Base-by-base conservation (phyloP, 805 yeast species). In the Candida nitratophila region DNA sequence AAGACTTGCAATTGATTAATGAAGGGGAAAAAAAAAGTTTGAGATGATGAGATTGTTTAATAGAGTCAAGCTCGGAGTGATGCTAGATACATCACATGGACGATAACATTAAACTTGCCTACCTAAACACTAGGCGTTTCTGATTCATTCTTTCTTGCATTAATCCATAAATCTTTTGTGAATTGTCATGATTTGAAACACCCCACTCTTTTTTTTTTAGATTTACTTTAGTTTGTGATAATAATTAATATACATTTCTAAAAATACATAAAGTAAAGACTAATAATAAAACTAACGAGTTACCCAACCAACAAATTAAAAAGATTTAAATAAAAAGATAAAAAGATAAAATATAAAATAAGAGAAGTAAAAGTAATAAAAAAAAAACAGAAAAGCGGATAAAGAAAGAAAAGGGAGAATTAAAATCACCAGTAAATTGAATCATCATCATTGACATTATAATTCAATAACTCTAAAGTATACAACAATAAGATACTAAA, bases 61-160 rank as follows among this genome's bases (percentile, higher is more conserved):
- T 81, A 81, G 90, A 83, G 90, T 83, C 90, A 83, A 83, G 90
- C 89, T 83, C 90, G 73, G 86, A 82, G 83, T 71, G 64, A 63
- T 57, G 53, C 59, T 58, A 55, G 45, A 12, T 27, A 14, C 51
- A 48, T 55, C 52, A 59, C 69, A 47, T 65, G 76, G 90, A 83
- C 79, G 89, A 83, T 48, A 57, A 50, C 44, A 22, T 48, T 52
- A 52, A 54, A 55, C 54, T 43, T 50, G 41, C 50, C 41, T 46
- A 41, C 32, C 30, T 41, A 38, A 34, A 34, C 37, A 34, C 10
- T 12, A 34, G 24, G 12, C 52, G 41, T 54, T 48, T 49, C 57
- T 53, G 56, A 55, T 45, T 34, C 20, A 16, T 20, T 26, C 8
- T 17, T 16, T 12, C 6, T 33, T 26, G 7, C 11, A 26, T 8